Evolutionary conservation across 495 filamentous ascomycete species (phyloP), one percentile per base, ranked within the genome.

Genomic region (Aspergillus indologenus): DNA sequence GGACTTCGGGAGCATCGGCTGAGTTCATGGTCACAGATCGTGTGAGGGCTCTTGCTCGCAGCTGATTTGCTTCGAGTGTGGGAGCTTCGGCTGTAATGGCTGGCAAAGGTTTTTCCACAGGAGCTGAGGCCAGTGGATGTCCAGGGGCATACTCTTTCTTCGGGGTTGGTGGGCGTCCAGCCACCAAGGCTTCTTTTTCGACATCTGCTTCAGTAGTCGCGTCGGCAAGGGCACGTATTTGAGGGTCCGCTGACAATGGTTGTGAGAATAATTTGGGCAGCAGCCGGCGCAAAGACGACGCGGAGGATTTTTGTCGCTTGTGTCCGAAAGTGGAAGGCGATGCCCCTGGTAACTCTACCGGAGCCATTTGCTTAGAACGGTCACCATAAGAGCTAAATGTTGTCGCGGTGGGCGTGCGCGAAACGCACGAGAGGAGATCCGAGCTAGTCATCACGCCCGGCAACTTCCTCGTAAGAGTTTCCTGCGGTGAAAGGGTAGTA

Each of bases 181-280:
- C 23, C 18, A 29, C 40, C 9, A 34, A 61, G 9, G 63, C 64
- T 48, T 75, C 67, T 55, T 74, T 75, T 24, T 75, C 68, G 17
- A 71, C 55, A 53, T 72, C 71, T 1, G 59, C 59, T 4, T 66
- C 63, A 22, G 64, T 44, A 48, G 68, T 68, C 12, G 71, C 64
- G 31, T 76, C 68, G 20, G 70, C 65, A 6, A 79, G 70, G 14
- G 76, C 75, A 0, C 67, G 69, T 45, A 79, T 79, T 45, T 79
- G 74, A 26, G 76, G 76, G 45, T 79, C 76, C 3, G 65, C 65
- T 23, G 74, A 77, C 20, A 79, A 48, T 29, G 74, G 75, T 1
- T 69, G 15, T 1, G 66, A 65, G 17, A 76, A 68, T 0, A 65
- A 42, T 34, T 73, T 79, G 4, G 76, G 75, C 12, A 79, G 61